These are phyloP conservation scores for Colletotrichum euphorbiae DNA, from an alignment of 2,329 filamentous ascomycete species.

Conservation along the genomic window DNA sequence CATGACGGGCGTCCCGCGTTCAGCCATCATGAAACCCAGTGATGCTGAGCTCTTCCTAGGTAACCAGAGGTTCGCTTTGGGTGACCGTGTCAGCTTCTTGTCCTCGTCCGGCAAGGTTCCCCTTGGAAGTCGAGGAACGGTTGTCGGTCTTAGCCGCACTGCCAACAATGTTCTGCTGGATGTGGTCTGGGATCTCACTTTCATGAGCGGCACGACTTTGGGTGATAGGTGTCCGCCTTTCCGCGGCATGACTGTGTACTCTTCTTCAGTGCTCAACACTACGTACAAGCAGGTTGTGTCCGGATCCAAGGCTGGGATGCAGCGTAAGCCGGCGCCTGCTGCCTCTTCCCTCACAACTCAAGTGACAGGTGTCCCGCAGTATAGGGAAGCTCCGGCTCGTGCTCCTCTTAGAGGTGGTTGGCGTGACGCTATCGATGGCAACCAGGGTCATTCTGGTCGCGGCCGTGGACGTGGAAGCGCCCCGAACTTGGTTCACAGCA, in stretches of 20 bases:
- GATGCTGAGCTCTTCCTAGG: conserved; percentile 95
- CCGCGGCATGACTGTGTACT: conserved; percentile 90
- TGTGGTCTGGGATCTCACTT: conserved; percentile 91
- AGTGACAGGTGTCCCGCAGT: conserved; percentile 71
- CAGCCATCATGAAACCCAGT: conserved; percentile 89
- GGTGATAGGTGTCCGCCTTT: conserved; percentile 92
- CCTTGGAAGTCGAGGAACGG: conserved; percentile 89
- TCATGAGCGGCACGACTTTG: conserved; percentile 96
- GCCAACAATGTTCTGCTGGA: conserved; percentile 86
- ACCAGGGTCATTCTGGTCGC: conserved; percentile 50
- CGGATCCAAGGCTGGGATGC: conserved; percentile 68
- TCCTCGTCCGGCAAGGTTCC: conserved; percentile 94
- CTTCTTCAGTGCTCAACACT: conserved; percentile 89
- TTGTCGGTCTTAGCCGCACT: conserved; percentile 93
- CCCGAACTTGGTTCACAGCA: conserved; percentile 63
- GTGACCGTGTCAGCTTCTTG: conserved; percentile 93
- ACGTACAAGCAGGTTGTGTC: conserved; percentile 84
- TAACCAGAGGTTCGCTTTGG: conserved; percentile 84
- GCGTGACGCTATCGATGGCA: conserved; percentile 65
- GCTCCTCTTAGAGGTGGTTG: conserved; percentile 66
- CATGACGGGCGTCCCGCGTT: conserved; percentile 84
- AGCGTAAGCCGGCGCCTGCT: conserved; percentile 61
- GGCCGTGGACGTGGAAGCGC: conserved; percentile 48
- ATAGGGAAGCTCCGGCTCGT: conserved; percentile 67
- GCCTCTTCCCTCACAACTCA: conserved; percentile 64